Conservation (phyloP, 2,329 filamentous ascomycete genomes). For the Aspergillus fijiensis region DNA sequence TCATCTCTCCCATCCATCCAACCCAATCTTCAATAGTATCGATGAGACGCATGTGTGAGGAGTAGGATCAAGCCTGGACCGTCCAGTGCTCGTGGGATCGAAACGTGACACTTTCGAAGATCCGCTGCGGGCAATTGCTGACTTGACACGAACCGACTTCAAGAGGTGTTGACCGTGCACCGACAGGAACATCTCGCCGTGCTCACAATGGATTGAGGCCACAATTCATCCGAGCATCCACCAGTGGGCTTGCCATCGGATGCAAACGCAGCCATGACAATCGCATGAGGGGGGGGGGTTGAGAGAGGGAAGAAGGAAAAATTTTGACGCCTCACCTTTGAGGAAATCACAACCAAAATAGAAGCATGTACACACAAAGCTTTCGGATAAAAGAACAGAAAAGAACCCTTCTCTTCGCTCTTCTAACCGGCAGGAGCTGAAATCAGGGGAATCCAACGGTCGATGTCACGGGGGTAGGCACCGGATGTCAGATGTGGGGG, state of each 20-base stretch:
- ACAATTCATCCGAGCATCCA: not conserved
- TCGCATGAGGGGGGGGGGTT: constrained; percentile 1
- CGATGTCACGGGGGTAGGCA: constrained; percentile 32
- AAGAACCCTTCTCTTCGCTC: constrained; percentile 35
- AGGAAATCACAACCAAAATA: constrained; percentile 24
- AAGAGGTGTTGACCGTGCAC: constrained; percentile 6
- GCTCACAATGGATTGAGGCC: not conserved
- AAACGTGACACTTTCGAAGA: constrained; percentile 6
- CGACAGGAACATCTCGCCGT: constrained; percentile 6
- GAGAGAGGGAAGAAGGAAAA: constrained; percentile 8
- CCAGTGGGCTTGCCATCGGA: not conserved
- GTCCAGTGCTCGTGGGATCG: constrained; percentile 1
- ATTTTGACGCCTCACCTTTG: constrained; percentile 23
- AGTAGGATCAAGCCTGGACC: not conserved
- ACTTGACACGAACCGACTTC: constrained; percentile 12
- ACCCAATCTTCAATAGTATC: not conserved
- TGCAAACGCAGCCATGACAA: not conserved
- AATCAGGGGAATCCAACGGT: constrained; percentile 35
- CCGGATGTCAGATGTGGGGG: constrained; percentile 29
- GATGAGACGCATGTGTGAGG: not conserved
- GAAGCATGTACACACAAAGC: constrained; percentile 27
- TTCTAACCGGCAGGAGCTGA: constrained; percentile 42
- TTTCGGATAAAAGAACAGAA: constrained; percentile 23
- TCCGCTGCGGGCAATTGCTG: constrained; percentile 13
- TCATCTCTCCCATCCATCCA: not conserved